Percentiles rank a stretch among this genome's conserved stretches.
These are phyloP conservation scores for Linderniella brevidens DNA, from an alignment of 257 asterid genomes.

Conservation along the genomic window DNA sequence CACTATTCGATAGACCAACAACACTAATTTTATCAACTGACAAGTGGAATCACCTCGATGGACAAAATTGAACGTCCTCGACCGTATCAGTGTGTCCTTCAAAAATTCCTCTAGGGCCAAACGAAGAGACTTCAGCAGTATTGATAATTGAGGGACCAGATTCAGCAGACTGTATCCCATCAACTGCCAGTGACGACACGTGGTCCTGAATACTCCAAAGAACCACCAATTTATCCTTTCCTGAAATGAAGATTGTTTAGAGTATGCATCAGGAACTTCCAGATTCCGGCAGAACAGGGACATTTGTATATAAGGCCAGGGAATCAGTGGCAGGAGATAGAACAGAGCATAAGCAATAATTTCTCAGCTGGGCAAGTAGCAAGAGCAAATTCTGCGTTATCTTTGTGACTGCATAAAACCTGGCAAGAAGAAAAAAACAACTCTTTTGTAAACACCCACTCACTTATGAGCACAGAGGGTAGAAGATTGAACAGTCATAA, in stretches of 20 bases:
- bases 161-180: constrained; percentile 35
- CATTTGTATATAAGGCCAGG: no score
- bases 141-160: constrained; percentile 51
- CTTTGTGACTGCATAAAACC: constrained; percentile 87
- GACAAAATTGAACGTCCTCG: constrained; percentile 96
- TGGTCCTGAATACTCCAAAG: constrained; percentile 97
- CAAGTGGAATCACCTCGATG: constrained; percentile 52
- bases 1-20: no score
- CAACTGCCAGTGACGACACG: constrained; percentile 62
- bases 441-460: background rate
- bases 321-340: background rate
- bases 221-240: constrained; percentile 89
- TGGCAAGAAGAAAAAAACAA: constrained; percentile 14
- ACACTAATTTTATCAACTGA: no score
- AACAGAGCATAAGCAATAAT: background rate
- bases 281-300: no score
- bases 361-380: constrained; percentile 64
- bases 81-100: constrained; percentile 87
- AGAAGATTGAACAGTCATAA: background rate
- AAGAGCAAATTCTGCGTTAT: constrained; percentile 96
- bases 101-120: constrained; percentile 88
- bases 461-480: background rate
- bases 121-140: constrained; percentile 56
- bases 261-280: constrained; percentile 9
- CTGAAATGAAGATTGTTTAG: constrained; percentile 23